Base-by-base conservation (phyloP, 345 rosid genomes). In the Lepidium didymum region DNA sequence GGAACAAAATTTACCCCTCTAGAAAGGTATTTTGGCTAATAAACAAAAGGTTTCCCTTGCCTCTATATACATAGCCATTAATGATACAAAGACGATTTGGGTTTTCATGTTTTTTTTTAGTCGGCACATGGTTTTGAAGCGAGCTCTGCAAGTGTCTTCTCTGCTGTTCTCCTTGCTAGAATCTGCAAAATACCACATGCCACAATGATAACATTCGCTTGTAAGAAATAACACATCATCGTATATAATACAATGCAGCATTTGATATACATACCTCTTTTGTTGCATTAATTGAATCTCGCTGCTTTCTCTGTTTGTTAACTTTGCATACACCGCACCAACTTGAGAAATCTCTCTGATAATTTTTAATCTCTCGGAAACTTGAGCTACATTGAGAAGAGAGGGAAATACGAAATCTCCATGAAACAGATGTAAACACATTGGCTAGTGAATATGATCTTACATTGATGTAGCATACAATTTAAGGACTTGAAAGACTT, bases 261-360 rank as follows among this genome's bases (percentile, higher is more conserved):
- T 12, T 25, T 60, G 27, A 47, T 55, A 18, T 62, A 53, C 60
- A 18, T 21, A 62, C 78, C 68, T 74, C 73, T 47, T 40, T 46
- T 15, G 74, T 62, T 55, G 87, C 84, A 15, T 80, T 83, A 76
- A 91, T 56, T 41, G 86, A 81, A 51, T 60, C 21, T 9, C 56
- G 78, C 50, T 82, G 93, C 78, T 91, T 89, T 44, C 57, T 86
- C 59, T 73, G 81, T 81, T 84, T 87, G 64, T 80, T 85, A 13
- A 74, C 76, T 54, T 56, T 73, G 79, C 99, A 91, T 68, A 82
- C 96, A 43, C 88, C 91, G 49, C 99, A 94, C 96, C 97, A 91
- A 72, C 81, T 78, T 38, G 96, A 86, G 76, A 80, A 91, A 58
- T 91, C 96, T 56, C 77, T 87, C 77, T 86, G 90, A 78, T 87